Base-by-base conservation (phyloP, 768 basidiomycete species). In the Infundibulicybe gibba region DNA sequence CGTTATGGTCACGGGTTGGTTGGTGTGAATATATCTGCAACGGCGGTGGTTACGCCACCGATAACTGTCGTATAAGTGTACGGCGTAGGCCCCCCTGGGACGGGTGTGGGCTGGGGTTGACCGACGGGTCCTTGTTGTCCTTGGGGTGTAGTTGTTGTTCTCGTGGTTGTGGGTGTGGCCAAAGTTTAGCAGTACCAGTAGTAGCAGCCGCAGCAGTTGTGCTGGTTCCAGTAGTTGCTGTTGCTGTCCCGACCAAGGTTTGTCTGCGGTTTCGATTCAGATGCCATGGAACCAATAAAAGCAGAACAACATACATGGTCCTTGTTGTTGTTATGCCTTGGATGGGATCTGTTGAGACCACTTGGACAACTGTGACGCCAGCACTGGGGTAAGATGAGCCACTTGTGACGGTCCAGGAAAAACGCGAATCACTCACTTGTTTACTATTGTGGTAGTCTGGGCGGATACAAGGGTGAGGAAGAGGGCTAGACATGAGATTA, bases 71-170 rank as follows among this genome's bases (percentile, higher is more conserved):
- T 79, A 51, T 79, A 80, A 1, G 60, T 60, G 56, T 68, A 81
- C 0, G 76, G 75, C 0, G 75, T 80, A 21, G 71, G 70, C 2
- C 72, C 78, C 5, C 73, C 71, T 30, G 77, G 67, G 2, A 63
- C 56, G 2, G 60, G 62, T 19, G 63, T 67, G 4, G 74, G 25
- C 2, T 56, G 69, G 17, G 81, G 80, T 52, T 76, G 73, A 6
- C 74, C 85, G 0, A 86, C 83, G 3, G 83, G 80, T 0, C 80
- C 81, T 47, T 65, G 69, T 52, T 72, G 67, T 6, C 13, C 59
- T 32, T 13, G 59, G 32, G 0, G 62, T 54, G 63, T 53, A 12
- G 63, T 33, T 13, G 58, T 25, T 14, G 54, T 38, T n/a, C 57
- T 54, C 12, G 60, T 49, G 6, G 56, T 45, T 6, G 55, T 12